Conservation (phyloP, 176 grass and related monocot genomes). For the Oryza meridionalis region DNA sequence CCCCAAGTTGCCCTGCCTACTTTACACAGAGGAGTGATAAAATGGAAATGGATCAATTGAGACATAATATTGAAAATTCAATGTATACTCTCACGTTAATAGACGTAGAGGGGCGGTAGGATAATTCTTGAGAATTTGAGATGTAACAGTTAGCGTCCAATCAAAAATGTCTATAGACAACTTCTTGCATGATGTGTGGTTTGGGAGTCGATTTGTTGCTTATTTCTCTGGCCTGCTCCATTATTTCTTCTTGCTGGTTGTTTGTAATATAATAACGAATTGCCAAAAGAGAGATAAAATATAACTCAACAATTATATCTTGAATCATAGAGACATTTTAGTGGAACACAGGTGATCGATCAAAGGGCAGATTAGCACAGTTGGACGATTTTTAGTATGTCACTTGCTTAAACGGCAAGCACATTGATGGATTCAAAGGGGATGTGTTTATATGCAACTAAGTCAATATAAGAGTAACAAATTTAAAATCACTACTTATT, state of each 20-base stretch:
- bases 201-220: background rate
- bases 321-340: background rate
- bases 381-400: background rate
- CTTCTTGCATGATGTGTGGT: background rate
- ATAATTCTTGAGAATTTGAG: background rate
- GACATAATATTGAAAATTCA: background rate
- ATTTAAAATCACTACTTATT: too few species aligned
- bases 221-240: background rate
- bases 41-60: background rate
- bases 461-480: too few species aligned
- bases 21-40: background rate
- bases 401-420: background rate
- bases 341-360: background rate
- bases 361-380: too few species aligned
- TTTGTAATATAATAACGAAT: background rate
- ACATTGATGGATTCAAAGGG: background rate
- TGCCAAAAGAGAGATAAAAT: background rate
- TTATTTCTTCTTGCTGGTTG: background rate
- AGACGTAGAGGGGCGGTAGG: conserved; percentile 18
- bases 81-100: background rate
- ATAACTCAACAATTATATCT: too few species aligned
- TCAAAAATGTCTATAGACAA: background rate
- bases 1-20: conserved; percentile 16
- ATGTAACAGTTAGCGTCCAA: background rate
- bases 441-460: too few species aligned